Evolutionary conservation across 805 yeast genomes (phyloP).

Genomic region (Clavispora fructus): DNA sequence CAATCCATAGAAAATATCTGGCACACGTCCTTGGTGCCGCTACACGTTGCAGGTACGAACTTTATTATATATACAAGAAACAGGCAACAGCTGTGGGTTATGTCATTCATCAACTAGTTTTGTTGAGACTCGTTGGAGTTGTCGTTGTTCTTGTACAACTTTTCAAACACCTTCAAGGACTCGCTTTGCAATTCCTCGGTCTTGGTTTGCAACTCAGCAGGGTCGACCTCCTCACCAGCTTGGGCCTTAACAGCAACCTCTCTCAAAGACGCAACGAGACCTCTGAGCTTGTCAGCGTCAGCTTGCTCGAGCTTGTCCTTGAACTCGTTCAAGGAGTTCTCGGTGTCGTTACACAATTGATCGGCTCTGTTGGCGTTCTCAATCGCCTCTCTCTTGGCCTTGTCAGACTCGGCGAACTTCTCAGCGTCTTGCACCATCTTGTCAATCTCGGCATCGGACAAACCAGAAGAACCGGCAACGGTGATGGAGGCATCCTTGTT

Average conservation of each 20-base stretch:
- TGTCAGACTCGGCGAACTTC: conserved; percentile 81
- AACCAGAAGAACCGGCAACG: conserved; percentile 93
- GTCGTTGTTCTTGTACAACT: conserved; percentile 37
- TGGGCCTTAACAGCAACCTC: conserved; percentile 62
- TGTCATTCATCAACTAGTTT: conserved; percentile 15
- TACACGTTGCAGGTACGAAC: background rate
- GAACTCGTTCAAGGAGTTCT: conserved; percentile 43
- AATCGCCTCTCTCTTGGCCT: conserved; percentile 77
- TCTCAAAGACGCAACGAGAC: conserved; percentile 33
- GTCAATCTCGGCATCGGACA: conserved; percentile 85
- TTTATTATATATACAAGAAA: conserved; percentile 13
- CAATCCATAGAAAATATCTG: no score
- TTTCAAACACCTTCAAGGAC: conserved; percentile 72
- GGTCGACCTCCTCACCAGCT: conserved; percentile 57
- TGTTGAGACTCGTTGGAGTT: conserved; percentile 20
- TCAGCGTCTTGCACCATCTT: conserved; percentile 89
- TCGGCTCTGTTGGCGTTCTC: conserved; percentile 84
- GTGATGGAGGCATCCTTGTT: conserved; percentile 93
- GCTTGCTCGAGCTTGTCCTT: conserved; percentile 43
- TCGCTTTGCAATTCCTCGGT: conserved; percentile 72
- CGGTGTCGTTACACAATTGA: conserved; percentile 57
- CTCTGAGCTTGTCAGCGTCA: conserved; percentile 41
- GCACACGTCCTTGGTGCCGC: no score
- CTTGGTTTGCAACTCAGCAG: conserved; percentile 62
- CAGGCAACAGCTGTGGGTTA: background rate